Conservation (phyloP, 352 stramenopile genomes). For the Elongisporangium senticosum region DNA sequence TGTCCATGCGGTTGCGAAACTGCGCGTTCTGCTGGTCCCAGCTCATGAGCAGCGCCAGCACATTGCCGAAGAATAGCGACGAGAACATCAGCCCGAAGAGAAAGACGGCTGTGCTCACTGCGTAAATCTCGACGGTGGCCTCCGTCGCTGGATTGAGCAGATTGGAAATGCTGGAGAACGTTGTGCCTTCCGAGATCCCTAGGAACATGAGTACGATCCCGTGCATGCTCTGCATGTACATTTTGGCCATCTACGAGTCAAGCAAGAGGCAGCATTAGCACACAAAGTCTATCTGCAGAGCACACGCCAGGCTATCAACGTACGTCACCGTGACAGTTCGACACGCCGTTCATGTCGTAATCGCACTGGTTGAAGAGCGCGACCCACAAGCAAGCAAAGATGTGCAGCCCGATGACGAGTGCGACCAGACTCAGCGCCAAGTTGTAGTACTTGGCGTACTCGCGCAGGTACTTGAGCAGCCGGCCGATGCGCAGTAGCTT, state of each 20-base stretch:
- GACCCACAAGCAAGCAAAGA: conserved; percentile 72
- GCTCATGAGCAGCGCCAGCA: conserved; percentile 71
- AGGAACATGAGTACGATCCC: conserved; percentile 81
- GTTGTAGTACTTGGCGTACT: conserved; percentile 86
- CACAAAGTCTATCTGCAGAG: conserved; percentile 1
- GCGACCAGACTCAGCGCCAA: conserved; percentile 60
- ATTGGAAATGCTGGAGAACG: conserved; percentile 49
- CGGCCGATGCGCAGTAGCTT: conserved; percentile 73
- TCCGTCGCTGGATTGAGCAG: conserved; percentile 34
- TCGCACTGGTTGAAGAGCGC: conserved; percentile 67
- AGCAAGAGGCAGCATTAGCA: conserved; percentile 1
- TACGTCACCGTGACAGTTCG: conserved; percentile 30
- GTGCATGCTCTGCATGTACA: conserved; percentile 73
- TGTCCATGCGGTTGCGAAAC: conserved; percentile 83
- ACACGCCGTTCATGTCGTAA: conserved; percentile 17
- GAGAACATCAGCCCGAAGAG: conserved; percentile 64
- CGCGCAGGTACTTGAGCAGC: conserved; percentile 68
- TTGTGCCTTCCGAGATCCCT: conserved; percentile 58
- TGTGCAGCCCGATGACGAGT: conserved; percentile 59
- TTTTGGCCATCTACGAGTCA: conserved; percentile 30
- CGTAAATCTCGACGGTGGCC: conserved; percentile 48
- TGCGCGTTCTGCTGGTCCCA: conserved; percentile 78
- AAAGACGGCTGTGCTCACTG: conserved; percentile 64
- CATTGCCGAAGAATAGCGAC: conserved; percentile 75
- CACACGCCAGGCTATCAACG: not conserved